A percentile compares a stretch with the other conserved stretches of the same genome.
Conservation (phyloP, 495 filamentous ascomycete genomes). For the Lophiostoma macrostomum region DNA sequence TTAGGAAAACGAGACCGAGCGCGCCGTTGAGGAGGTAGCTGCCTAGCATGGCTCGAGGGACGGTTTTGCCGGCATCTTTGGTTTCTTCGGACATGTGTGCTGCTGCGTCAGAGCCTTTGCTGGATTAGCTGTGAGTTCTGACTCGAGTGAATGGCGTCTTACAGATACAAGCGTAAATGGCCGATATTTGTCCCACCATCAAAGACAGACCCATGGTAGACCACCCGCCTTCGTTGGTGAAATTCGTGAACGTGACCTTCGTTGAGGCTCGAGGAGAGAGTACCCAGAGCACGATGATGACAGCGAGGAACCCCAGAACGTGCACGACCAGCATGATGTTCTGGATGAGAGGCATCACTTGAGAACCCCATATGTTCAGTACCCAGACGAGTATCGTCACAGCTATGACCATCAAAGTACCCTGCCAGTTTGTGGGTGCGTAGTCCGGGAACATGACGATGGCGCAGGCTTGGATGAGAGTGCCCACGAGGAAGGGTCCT, state of each 20-base stretch:
- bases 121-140: not conserved
- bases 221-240: constrained; percentile 58
- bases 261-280: constrained; percentile 49
- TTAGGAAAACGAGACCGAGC: constrained; percentile 32
- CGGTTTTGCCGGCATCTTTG: constrained; percentile 32
- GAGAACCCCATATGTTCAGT: constrained; percentile 55
- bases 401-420: constrained; percentile 55
- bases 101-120: constrained; percentile 33
- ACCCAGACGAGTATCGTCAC: constrained; percentile 28
- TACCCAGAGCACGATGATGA: constrained; percentile 58
- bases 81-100: constrained; percentile 42
- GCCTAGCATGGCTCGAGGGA: constrained; percentile 39
- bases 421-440: constrained; percentile 55
- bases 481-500: constrained; percentile 54
- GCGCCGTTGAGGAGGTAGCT: constrained; percentile 35
- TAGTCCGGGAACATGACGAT: constrained; percentile 51
- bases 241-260: constrained; percentile 43
- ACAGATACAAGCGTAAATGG: constrained; percentile 46
- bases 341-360: constrained; percentile 56
- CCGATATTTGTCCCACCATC: constrained; percentile 54
- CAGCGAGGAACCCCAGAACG: constrained; percentile 58
- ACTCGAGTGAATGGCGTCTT: not conserved
- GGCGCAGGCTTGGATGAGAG: constrained; percentile 59
- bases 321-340: constrained; percentile 59
- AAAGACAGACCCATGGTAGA: constrained; percentile 50